Evolutionary conservation across 208 protist species (phyloP).

Genomic region (Wallacemonas sp.): DNA sequence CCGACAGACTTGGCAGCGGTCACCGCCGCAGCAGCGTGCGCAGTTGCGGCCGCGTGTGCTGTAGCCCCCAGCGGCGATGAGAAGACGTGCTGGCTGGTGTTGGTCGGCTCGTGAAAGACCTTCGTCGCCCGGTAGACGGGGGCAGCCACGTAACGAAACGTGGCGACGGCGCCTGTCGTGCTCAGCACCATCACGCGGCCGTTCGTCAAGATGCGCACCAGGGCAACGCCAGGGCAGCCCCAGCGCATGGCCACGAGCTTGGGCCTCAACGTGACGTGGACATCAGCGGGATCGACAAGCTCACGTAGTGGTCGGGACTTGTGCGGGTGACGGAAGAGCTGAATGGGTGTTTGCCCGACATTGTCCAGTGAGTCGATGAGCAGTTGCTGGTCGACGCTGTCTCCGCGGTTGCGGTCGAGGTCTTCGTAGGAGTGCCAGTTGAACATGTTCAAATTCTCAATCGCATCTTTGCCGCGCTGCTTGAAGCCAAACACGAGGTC

Average conservation of each 20-base stretch:
- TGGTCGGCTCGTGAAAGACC: neutral
- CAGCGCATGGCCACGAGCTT: slow-evolving; percentile 47
- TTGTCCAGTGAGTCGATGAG: slow-evolving; percentile 93
- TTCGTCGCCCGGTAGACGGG: slow-evolving; percentile 11
- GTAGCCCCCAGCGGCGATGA: slow-evolving; percentile 8
- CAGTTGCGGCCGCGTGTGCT: no score
- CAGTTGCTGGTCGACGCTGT: slow-evolving; percentile 51
- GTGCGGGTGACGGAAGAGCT: slow-evolving; percentile 94
- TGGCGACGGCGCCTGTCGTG: slow-evolving; percentile 29
- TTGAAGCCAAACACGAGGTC: slow-evolving; percentile 99
- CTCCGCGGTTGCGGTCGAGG: slow-evolving; percentile 43
- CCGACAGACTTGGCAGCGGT: slow-evolving; percentile 29
- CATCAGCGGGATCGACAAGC: slow-evolving; percentile 36
- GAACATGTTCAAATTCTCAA: slow-evolving; percentile 97
- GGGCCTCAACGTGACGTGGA: slow-evolving; percentile 29
- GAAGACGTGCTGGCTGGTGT: neutral
- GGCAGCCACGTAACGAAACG: slow-evolving; percentile 5
- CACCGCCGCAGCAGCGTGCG: slow-evolving; percentile 8
- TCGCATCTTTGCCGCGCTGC: slow-evolving; percentile 96
- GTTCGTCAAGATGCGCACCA: slow-evolving; percentile 16
- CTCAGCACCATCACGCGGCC: slow-evolving; percentile 44
- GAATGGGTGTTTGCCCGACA: slow-evolving; percentile 98
- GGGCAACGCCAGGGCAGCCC: slow-evolving; percentile 54
- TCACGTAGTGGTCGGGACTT: slow-evolving; percentile 37
- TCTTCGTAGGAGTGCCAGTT: slow-evolving; percentile 98